phyloP scores from a whole-genome alignment of 75 land plant genomes.

The Gnetum montanum region DNA sequence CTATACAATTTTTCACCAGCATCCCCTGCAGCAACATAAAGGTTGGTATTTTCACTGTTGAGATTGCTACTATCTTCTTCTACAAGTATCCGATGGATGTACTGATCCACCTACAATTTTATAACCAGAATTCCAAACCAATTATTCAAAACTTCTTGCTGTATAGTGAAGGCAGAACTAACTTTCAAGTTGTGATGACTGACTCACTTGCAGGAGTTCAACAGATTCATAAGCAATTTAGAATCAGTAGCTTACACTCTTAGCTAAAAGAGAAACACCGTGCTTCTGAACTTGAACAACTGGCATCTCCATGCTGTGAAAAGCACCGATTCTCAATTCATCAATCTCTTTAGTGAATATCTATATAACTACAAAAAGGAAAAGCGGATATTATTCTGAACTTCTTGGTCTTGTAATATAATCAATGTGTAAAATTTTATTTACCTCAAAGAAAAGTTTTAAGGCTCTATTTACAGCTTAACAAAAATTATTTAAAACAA shows the following conservation, averaged over 20 bases:
- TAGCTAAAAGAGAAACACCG: slow-evolving; percentile 84
- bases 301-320: slow-evolving; percentile 89
- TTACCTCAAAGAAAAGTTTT: no score
- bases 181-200: not conserved
- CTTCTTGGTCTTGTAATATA: no score
- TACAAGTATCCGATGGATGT: slow-evolving; percentile 71
- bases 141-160: not conserved
- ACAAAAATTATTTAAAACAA: no score
- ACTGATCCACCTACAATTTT: slow-evolving; percentile 63
- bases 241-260: slow-evolving; percentile 46
- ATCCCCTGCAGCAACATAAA: slow-evolving; percentile 45
- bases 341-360: no score
- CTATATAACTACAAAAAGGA: no score
- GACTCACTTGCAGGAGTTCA: slow-evolving; percentile 5
- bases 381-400: no score
- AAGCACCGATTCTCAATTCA: not conserved
- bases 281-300: slow-evolving; percentile 73
- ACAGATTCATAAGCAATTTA: not conserved
- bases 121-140: not conserved
- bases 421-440: no score
- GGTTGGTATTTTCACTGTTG: slow-evolving; percentile 1
- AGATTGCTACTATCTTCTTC: slow-evolving; percentile 56
- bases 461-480: no score
- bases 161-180: not conserved
- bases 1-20: slow-evolving; percentile 45